Percentiles rank a stretch among this genome's conserved stretches.
These are phyloP conservation scores for Hypoxylon rickii DNA, from an alignment of 495 filamentous ascomycete genomes.

Conservation along the genomic window DNA sequence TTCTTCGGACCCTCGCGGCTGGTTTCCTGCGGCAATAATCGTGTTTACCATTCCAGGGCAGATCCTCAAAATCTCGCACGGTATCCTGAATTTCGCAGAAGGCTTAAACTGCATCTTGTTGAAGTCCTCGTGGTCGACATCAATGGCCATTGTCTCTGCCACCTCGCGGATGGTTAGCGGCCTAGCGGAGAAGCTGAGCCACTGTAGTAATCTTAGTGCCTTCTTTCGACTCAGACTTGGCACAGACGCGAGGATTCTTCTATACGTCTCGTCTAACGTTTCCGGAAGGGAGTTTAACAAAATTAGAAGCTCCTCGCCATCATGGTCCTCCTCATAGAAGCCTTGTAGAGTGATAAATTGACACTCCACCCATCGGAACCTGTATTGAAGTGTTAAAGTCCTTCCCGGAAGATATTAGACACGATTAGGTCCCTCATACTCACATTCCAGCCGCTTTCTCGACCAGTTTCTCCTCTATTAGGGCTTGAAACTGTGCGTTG, in stretches of 20 bases:
- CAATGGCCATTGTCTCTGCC: too few species aligned
- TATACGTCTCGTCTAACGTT: slow-evolving; percentile 46
- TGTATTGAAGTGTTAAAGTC: too few species aligned
- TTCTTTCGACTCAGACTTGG: slow-evolving; percentile 16
- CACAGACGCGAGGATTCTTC: slow-evolving; percentile 37
- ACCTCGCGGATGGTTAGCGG: slow-evolving; percentile 37
- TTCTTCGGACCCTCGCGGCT: background rate
- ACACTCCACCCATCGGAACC: slow-evolving; percentile 50
- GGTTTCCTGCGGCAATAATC: background rate
- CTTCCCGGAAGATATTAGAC: too few species aligned
- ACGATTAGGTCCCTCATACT: too few species aligned
- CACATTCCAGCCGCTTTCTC: too few species aligned
- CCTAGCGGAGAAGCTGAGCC: slow-evolving; percentile 34
- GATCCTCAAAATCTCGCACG: too few species aligned
- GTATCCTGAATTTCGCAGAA: too few species aligned
- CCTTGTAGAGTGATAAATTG: slow-evolving; percentile 43
- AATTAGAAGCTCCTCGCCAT: slow-evolving; percentile 23
- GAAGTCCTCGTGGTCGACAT: too few species aligned
- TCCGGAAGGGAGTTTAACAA: slow-evolving; percentile 38
- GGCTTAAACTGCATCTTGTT: too few species aligned
- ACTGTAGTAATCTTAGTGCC: slow-evolving; percentile 39
- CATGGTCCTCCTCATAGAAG: slow-evolving; percentile 40
- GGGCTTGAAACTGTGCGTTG: too few species aligned
- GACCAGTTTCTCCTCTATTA: too few species aligned
- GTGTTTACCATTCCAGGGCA: slow-evolving; percentile 35